These are phyloP conservation scores for Naganishia onofrii DNA, from an alignment of 768 basidiomycete genomes.

Conservation along the genomic window DNA sequence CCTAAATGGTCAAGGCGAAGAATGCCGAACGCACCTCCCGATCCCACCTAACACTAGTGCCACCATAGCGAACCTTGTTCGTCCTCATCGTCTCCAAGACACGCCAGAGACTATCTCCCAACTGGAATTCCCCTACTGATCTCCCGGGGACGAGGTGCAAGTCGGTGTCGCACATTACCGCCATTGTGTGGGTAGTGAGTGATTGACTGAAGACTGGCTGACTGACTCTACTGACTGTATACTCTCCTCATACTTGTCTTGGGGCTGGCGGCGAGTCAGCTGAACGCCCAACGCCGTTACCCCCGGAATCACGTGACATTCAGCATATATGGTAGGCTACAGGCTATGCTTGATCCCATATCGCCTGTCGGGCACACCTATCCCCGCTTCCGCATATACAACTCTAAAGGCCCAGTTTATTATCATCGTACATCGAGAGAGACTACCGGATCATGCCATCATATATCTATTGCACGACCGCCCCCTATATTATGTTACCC, in stretches of 20 bases:
- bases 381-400: neutral
- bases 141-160: slow-evolving; percentile 37
- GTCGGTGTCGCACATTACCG: neutral
- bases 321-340: neutral
- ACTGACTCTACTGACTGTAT: too few relatives aligned
- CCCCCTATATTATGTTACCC: neutral
- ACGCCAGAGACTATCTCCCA: slow-evolving; percentile 48
- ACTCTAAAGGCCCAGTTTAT: neutral
- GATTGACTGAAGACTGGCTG: too few relatives aligned
- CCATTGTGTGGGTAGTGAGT: too few relatives aligned
- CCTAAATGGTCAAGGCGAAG: neutral
- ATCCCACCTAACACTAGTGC: slow-evolving; percentile 46
- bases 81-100: slow-evolving; percentile 44
- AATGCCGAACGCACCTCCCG: slow-evolving; percentile 36
- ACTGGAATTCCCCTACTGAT: slow-evolving; percentile 42
- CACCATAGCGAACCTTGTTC: slow-evolving; percentile 40
- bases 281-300: neutral
- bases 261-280: too few relatives aligned
- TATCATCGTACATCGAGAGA: neutral
- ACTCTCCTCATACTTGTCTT: too few relatives aligned
- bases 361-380: too few relatives aligned
- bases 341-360: too few relatives aligned
- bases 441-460: neutral
- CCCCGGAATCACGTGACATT: too few relatives aligned
- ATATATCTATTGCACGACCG: neutral